Evolutionary conservation across 345 rosid species (phyloP).

Genomic region (Ailanthus altissimus): DNA sequence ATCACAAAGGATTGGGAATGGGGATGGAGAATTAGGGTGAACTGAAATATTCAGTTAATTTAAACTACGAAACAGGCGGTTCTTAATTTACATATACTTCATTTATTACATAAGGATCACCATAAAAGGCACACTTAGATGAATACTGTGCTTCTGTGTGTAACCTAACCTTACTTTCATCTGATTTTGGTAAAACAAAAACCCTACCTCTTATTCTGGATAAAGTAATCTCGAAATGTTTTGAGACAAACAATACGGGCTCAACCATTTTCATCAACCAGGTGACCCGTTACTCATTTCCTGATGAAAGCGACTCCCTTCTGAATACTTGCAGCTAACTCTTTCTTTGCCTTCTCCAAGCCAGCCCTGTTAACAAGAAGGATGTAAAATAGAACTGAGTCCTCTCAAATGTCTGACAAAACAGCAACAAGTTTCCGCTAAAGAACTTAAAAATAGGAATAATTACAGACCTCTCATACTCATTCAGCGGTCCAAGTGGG

Average conservation of each 20-base stretch:
- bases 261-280: not conserved
- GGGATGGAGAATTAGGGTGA: not conserved
- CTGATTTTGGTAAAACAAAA: constrained; percentile 1
- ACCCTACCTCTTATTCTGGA: constrained; percentile 22
- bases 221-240: not conserved
- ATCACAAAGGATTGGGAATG: too few relatives aligned
- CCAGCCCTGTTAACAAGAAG: constrained; percentile 47
- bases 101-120: constrained; percentile 23
- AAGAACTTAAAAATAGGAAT: not conserved
- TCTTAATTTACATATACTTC: constrained; percentile 8
- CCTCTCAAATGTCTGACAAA: not conserved
- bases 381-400: not conserved
- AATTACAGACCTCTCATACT: constrained; percentile 67
- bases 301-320: constrained; percentile 72
- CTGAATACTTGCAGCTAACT: constrained; percentile 70
- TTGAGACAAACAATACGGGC: not conserved
- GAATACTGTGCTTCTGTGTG: not conserved
- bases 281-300: constrained; percentile 40
- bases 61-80: not conserved
- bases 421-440: not conserved
- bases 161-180: not conserved
- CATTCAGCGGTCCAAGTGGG: constrained; percentile 81
- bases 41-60: not conserved
- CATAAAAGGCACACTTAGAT: not conserved
- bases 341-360: constrained; percentile 89